These are phyloP conservation scores for Yarrowia sp. DNA, from an alignment of 805 yeast species.

Conservation along the genomic window DNA sequence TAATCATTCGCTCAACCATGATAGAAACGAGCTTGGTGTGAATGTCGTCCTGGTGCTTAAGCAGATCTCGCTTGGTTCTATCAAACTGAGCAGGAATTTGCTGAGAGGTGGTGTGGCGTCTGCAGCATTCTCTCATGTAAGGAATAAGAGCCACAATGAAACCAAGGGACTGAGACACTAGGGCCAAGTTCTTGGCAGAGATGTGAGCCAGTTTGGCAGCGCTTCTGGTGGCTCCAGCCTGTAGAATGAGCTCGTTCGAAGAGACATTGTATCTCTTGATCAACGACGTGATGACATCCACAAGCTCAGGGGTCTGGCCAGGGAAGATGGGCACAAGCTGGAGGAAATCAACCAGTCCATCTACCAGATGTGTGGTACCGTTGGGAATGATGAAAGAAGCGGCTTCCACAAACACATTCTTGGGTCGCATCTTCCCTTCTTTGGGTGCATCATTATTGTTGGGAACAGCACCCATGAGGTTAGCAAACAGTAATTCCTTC, in stretches of 20 bases:
- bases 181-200: conserved; percentile 72
- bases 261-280: conserved; percentile 61
- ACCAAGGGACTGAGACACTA: conserved; percentile 70
- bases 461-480: conserved; percentile 33
- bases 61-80: conserved; percentile 54
- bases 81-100: conserved; percentile 51
- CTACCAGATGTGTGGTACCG: conserved; percentile 55
- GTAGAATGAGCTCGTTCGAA: conserved; percentile 65
- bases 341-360: conserved; percentile 59
- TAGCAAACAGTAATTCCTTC: conserved; percentile 50
- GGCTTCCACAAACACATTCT: conserved; percentile 56
- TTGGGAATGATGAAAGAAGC: conserved; percentile 65
- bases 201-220: conserved; percentile 78
- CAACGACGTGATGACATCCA: conserved; percentile 52
- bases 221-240: conserved; percentile 72
- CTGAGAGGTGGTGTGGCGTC: conserved; percentile 50
- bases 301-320: conserved; percentile 47
- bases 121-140: conserved; percentile 48
- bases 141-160: conserved; percentile 55
- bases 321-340: conserved; percentile 66
- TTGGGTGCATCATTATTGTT: conserved; percentile 49
- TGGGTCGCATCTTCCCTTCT: conserved; percentile 42
- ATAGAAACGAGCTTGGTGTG: conserved; percentile 69
- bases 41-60: conserved; percentile 69
- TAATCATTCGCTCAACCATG: conserved; percentile 68